Base-by-base conservation (phyloP, 441 rosid species). In the Syzygium malaccense region DNA sequence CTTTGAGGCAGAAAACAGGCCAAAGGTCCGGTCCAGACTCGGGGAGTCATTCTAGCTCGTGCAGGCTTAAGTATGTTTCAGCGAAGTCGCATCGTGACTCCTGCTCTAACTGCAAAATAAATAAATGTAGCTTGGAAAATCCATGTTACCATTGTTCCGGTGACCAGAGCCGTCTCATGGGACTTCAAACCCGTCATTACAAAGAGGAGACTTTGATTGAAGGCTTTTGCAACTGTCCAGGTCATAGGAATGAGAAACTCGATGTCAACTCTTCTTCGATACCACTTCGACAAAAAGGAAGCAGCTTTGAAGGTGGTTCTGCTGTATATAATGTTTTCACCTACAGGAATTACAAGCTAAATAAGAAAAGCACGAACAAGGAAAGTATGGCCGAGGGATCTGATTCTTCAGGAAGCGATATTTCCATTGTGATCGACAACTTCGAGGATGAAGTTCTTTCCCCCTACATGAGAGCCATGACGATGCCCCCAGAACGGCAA, bases 401-500 rank as follows among this genome's bases (percentile, higher is more conserved):
- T 51, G 86, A 89, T 41, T 89, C 91, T 60, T 85, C 87, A 4
- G 66, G 91, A 25, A 62, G 88, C 51, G 53, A 54, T 56, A 75
- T 87, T 86, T 80, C 64, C 55, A 60, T 53, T 19, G 71, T 85
- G 28, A 62, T 85, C 57, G 11, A 5, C 41, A 28, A 55, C 51
- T 64, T 55, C 68, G 90, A 86, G 88, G 90, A 68, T 86, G 57
- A 66, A 23, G 55, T 9, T 86, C 87, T 60, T 58, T 87, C 92
- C 9, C 91, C 93, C 19, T 93, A 90, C 89, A 14, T 71, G 78
- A 94, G 96, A 87, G 93, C 94, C 56, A 87, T 87, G 93, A 93
- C 98, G 86, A 93, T 94, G 96, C 95, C 95, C 5, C 95, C 93
- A 54, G 95, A 90, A 88, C 86, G 94, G 90, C 88, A 83, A 60